A percentile compares a stretch with the other conserved stretches of the same genome.
These are phyloP conservation scores for Nicotiana tabacum DNA, from an alignment of 257 asterid genomes.

Conservation along the genomic window DNA sequence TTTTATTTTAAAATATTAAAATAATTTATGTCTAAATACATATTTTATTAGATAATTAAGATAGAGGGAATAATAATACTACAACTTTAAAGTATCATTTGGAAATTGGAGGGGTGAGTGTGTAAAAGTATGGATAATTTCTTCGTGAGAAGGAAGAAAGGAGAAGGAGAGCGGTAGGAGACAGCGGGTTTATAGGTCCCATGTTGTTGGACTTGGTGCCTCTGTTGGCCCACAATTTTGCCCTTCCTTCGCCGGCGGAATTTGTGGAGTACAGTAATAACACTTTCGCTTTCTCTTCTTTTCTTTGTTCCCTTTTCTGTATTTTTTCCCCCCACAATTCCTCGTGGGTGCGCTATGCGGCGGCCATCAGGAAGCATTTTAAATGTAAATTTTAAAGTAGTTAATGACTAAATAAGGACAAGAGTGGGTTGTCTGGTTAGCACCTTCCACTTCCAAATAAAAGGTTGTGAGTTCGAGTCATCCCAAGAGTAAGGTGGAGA, in stretches of 20 bases:
- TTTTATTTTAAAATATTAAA: no score
- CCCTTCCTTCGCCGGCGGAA: conserved; percentile 41
- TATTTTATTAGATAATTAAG: not conserved
- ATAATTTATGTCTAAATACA: no score
- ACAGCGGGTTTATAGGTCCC: conserved; percentile 33
- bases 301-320: not conserved
- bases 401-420: no score
- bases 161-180: conserved; percentile 29
- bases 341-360: not conserved
- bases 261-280: conserved; percentile 35
- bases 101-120: not conserved
- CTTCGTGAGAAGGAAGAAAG: conserved; percentile 18
- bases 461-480: no score
- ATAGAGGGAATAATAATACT: no score
- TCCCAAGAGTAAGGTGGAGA: no score
- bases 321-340: not conserved
- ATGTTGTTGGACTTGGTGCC: conserved; percentile 22
- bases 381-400: no score
- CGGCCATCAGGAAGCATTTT: not conserved
- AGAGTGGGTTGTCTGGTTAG: no score
- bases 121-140: not conserved
- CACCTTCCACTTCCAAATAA: no score
- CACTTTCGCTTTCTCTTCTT: not conserved
- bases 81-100: not conserved
- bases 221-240: conserved; percentile 27